These are phyloP conservation scores for Penicillium brasilianum DNA, from an alignment of 2,329 filamentous ascomycete genomes.

Conservation along the genomic window DNA sequence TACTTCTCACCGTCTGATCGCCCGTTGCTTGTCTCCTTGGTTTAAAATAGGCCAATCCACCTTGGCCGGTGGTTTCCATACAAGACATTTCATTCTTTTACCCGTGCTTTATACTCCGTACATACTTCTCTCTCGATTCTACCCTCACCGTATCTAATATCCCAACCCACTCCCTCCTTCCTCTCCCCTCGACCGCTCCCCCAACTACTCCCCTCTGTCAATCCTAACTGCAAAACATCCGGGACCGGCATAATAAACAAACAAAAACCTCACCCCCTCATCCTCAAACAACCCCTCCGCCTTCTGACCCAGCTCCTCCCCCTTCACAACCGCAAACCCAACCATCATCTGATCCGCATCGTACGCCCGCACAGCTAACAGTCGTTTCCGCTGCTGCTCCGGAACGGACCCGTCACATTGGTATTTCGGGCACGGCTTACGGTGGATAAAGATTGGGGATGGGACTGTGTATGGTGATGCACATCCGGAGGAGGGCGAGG, in stretches of 20 bases:
- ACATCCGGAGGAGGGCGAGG: no score
- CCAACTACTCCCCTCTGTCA: not conserved
- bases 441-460: constrained; percentile 7
- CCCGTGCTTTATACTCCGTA: not conserved
- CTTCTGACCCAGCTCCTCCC: not conserved
- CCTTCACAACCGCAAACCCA: constrained; percentile 5
- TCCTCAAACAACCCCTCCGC: constrained; percentile 6
- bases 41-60: not conserved
- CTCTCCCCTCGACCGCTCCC: not conserved
- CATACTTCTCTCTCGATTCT: not conserved
- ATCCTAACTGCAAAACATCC: constrained; percentile 13
- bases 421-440: not conserved
- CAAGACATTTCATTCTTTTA: not conserved
- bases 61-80: not conserved
- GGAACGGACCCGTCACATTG: constrained; percentile 7
- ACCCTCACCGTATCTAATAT: no score
- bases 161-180: not conserved
- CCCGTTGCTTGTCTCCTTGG: not conserved
- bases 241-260: constrained; percentile 10
- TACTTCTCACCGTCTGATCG: not conserved
- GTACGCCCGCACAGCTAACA: constrained; percentile 6
- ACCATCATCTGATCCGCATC: constrained; percentile 7
- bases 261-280: constrained; percentile 1
- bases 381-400: constrained; percentile 8
- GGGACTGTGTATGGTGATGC: not conserved